Evolutionary conservation across 2,329 filamentous ascomycete genomes (phyloP).

Genomic region (Lachnum nothofagi): DNA sequence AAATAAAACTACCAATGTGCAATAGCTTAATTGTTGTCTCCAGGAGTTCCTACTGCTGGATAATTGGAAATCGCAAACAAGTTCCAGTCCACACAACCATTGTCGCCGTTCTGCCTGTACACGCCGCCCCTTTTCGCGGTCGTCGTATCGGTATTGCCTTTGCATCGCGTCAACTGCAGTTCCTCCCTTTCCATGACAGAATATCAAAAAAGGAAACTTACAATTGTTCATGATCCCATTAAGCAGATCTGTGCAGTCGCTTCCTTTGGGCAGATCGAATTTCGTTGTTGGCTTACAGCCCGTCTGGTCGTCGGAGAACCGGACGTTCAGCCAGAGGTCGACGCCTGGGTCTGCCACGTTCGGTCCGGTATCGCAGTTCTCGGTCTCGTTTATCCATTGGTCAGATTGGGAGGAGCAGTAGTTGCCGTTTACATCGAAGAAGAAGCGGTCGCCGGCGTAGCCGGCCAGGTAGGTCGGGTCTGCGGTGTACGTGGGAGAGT

Average conservation of each 20-base stretch:
- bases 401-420: too few species aligned
- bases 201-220: not conserved
- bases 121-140: not conserved
- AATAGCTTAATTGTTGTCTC: too few species aligned
- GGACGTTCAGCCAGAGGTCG: not conserved
- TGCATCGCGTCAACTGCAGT: not conserved
- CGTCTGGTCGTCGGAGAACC: not conserved
- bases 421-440: too few species aligned
- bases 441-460: too few species aligned
- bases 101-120: not conserved
- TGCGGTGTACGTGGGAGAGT: too few species aligned
- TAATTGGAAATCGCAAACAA: too few species aligned
- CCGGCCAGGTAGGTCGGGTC: too few species aligned
- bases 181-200: not conserved
- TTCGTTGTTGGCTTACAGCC: not conserved
- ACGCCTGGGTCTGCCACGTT: too few species aligned
- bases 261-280: not conserved
- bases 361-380: not conserved
- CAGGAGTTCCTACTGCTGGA: too few species aligned
- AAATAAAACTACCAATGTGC: too few species aligned
- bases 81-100: not conserved
- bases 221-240: not conserved
- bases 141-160: not conserved
- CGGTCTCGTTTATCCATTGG: too few species aligned
- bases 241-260: not conserved